Evolutionary conservation across 1,139 yeast species (phyloP).

Genomic region (Saccharomyces hybrid): DNA sequence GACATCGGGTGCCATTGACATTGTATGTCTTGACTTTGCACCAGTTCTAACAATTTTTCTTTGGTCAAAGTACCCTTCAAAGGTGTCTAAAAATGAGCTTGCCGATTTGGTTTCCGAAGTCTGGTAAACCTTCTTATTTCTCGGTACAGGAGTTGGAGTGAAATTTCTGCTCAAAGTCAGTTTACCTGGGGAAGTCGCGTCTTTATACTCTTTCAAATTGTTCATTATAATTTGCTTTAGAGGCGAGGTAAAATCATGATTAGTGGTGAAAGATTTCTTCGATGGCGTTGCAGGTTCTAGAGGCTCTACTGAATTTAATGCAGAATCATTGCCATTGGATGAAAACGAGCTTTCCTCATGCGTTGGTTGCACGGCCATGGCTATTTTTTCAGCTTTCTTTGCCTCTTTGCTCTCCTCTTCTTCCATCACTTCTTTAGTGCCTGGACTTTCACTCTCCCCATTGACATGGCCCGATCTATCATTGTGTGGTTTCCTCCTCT

Average conservation of each 20-base stretch:
- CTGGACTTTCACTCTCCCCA: background rate
- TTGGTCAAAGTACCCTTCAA: constrained; percentile 88
- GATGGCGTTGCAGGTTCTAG: constrained; percentile 20
- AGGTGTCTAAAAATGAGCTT: constrained; percentile 71
- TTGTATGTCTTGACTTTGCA: constrained; percentile 53
- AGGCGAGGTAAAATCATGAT: constrained; percentile 25
- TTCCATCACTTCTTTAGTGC: background rate
- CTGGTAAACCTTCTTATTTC: constrained; percentile 24
- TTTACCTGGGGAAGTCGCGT: constrained; percentile 18
- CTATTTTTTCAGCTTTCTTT: background rate
- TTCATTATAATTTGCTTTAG: constrained; percentile 19
- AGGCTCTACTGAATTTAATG: constrained; percentile 3
- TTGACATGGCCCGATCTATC: background rate
- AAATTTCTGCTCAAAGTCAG: constrained; percentile 29
- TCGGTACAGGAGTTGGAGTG: constrained; percentile 35
- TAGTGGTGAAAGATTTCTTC: constrained; percentile 12
- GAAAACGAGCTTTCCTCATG: background rate
- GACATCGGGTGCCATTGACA: constrained; percentile 61
- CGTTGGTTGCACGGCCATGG: background rate
- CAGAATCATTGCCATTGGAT: background rate
- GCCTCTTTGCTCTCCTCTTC: background rate
- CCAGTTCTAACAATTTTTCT: constrained; percentile 44
- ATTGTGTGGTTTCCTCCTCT: background rate
- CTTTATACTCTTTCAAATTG: constrained; percentile 19
- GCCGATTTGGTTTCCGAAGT: constrained; percentile 41